Evolutionary conservation across 331 rosid genomes (phyloP), one percentile per base, ranked within the genome.

Genomic region (Malus hybrid): DNA sequence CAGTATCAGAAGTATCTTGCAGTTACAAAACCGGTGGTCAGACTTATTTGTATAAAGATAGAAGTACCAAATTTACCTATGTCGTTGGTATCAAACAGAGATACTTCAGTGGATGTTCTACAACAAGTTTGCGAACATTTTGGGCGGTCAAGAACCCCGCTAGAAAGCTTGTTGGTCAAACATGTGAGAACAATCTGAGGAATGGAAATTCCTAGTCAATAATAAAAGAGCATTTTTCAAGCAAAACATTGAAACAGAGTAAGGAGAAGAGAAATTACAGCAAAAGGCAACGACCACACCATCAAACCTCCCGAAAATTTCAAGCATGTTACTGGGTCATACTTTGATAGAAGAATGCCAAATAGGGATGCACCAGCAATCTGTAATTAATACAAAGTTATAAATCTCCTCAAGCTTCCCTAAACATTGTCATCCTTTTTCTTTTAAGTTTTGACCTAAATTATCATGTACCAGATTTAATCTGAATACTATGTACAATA

Each of bases 131-230:
- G 97, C n/a, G 85, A 90, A 70, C 88, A 86, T 73, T 83, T 94
- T 11, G 96, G 87, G 53, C 93, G 89, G 80, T 92, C 99, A 80
- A 94, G 97, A 85, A 94, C 99, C 74, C 99, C 97, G 0, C 92
- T 82, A 29, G 99, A 90, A 77, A 94, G 97, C 76, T 85, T 87
- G 91, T 92, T 92, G 84, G 97, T 82, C 79, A 90, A 83, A 79
- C 87, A 84, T 7, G 97, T 82, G n/a, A 87, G 88, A 80, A 81
- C 32, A 70, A 94, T 81, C 99, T 95, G 87, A 71, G 57, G 42
- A 82, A 33, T 28, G 34, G 63, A 71, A 55, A 22, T 75, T 70
- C 66, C 20, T 6, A 60, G 65, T 53, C 30, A 68, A 75, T 61
- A 42, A 52, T 61, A 65, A 68, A 81, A 30, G 63, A 20, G 63